A percentile compares a stretch with the other conserved stretches of the same genome.
phyloP scores from a whole-genome alignment of 768 basidiomycete genomes.

The Porpolomopsis calyptriformis region DNA sequence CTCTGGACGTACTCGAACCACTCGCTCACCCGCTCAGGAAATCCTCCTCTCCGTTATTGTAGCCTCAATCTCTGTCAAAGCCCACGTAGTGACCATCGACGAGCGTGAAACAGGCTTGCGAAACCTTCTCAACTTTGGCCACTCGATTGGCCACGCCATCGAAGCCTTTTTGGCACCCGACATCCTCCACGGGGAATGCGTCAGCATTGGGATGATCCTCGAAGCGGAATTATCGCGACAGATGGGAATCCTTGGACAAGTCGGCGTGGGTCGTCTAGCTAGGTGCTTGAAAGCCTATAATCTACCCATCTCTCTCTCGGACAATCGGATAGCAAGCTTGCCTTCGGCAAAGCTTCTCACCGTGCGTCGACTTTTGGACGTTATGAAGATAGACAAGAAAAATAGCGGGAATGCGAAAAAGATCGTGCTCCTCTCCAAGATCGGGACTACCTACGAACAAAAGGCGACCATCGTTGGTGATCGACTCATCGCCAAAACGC shows the following conservation, averaged over 20 bases:
- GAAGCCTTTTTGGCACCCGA: slow-evolving; percentile 91
- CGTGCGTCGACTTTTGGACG: slow-evolving; percentile 75
- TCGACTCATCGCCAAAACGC: slow-evolving; percentile 66
- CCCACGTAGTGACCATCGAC: slow-evolving; percentile 94
- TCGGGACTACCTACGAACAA: slow-evolving; percentile 86
- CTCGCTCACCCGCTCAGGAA: slow-evolving; percentile 65
- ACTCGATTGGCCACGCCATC: slow-evolving; percentile 97
- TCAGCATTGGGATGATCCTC: slow-evolving; percentile 91
- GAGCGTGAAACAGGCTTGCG: slow-evolving; percentile 94
- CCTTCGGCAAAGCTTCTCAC: slow-evolving; percentile 64
- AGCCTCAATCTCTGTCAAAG: slow-evolving; percentile 89
- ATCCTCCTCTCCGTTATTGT: slow-evolving; percentile 86
- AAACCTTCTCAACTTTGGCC: slow-evolving; percentile 98
- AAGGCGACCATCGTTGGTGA: slow-evolving; percentile 84
- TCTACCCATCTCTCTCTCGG: slow-evolving; percentile 71
- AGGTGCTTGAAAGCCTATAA: slow-evolving; percentile 86
- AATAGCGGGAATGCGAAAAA: slow-evolving; percentile 90
- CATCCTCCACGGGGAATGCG: slow-evolving; percentile 93
- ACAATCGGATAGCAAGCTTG: slow-evolving; percentile 65
- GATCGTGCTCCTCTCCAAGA: slow-evolving; percentile 81
- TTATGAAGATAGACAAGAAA: slow-evolving; percentile 98
- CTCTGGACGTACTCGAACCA: slow-evolving; percentile 46
- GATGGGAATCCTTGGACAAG: slow-evolving; percentile 81
- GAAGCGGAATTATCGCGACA: slow-evolving; percentile 90
- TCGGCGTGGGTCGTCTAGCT: slow-evolving; percentile 82